Evolutionary conservation across 352 stramenopile genomes (phyloP).

Genomic region (Pythium rishiriense): DNA sequence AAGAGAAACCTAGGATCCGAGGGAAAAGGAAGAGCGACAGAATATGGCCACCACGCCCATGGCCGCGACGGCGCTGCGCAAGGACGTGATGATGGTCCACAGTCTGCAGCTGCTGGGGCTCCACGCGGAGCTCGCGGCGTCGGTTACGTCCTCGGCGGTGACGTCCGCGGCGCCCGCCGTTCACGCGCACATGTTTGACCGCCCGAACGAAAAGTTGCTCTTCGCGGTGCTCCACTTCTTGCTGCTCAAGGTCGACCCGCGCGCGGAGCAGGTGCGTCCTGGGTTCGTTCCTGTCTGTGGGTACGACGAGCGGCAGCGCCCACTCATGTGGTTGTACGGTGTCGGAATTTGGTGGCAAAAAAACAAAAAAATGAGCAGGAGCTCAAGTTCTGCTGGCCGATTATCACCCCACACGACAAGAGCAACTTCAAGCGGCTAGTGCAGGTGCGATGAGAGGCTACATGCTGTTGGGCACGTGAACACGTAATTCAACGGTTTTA

Average conservation of each 20-base stretch:
- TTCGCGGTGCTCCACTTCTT: constrained; percentile 48
- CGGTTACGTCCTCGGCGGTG: neutral
- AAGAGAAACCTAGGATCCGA: neutral
- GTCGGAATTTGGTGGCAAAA: no score
- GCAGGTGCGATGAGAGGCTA: constrained; percentile 30
- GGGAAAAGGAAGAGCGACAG: neutral
- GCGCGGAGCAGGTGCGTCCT: constrained; percentile 21
- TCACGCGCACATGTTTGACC: constrained; percentile 44
- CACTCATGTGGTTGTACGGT: no score
- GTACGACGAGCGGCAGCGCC: no score
- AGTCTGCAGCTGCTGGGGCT: constrained; percentile 50
- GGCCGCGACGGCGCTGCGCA: constrained; percentile 22
- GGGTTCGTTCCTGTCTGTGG: neutral
- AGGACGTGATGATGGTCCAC: constrained; percentile 49
- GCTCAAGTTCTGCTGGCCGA: constrained; percentile 56
- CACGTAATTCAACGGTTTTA: neutral
- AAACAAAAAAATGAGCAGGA: no score
- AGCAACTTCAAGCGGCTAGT: constrained; percentile 61
- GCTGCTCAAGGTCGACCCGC: constrained; percentile 35
- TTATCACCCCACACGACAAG: constrained; percentile 59
- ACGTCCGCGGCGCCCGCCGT: constrained; percentile 17
- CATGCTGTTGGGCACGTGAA: no score
- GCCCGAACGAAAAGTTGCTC: constrained; percentile 59
- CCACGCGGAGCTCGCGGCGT: neutral
- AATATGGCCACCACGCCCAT: neutral